phyloP scores from a whole-genome alignment of 805 yeast genomes.

The Ogataea zsoltii region DNA sequence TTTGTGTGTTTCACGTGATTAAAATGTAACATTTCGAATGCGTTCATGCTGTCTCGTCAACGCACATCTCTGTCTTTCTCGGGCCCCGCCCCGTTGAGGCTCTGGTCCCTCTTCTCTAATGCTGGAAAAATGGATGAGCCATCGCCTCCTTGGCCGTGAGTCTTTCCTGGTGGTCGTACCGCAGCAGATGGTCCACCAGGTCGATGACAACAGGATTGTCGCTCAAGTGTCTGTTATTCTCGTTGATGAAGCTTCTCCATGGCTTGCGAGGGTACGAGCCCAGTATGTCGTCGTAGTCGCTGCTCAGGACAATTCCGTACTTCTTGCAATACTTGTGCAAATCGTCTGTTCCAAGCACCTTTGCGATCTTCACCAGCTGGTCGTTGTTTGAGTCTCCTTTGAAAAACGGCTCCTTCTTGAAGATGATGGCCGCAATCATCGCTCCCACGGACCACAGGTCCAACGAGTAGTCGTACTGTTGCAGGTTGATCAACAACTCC shows the following conservation, averaged over 20 bases:
- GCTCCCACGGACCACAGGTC: slow-evolving; percentile 94
- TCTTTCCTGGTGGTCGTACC: slow-evolving; percentile 86
- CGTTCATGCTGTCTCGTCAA: slow-evolving; percentile 3
- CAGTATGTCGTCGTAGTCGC: slow-evolving; percentile 74
- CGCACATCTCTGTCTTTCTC: background rate
- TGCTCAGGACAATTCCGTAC: slow-evolving; percentile 68
- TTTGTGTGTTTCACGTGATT: background rate
- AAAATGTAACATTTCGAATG: background rate
- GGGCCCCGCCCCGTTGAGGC: background rate
- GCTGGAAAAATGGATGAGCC: slow-evolving; percentile 51
- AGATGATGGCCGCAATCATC: slow-evolving; percentile 85
- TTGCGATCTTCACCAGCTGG: slow-evolving; percentile 86
- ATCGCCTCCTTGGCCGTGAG: slow-evolving; percentile 87
- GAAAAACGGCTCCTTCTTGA: slow-evolving; percentile 89
- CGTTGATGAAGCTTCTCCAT: slow-evolving; percentile 63
- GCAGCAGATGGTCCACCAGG: slow-evolving; percentile 68
- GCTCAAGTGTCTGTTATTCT: slow-evolving; percentile 49
- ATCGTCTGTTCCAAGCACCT: slow-evolving; percentile 83
- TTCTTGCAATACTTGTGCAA: slow-evolving; percentile 64
- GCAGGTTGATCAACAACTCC: slow-evolving; percentile 78
- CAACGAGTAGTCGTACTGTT: slow-evolving; percentile 83
- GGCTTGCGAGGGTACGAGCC: slow-evolving; percentile 67
- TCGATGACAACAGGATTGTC: slow-evolving; percentile 62
- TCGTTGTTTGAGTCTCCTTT: slow-evolving; percentile 91
- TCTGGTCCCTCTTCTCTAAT: slow-evolving; percentile 2